Conservation (phyloP, 2,329 filamentous ascomycete genomes). For the Epichloe festucae region DNA sequence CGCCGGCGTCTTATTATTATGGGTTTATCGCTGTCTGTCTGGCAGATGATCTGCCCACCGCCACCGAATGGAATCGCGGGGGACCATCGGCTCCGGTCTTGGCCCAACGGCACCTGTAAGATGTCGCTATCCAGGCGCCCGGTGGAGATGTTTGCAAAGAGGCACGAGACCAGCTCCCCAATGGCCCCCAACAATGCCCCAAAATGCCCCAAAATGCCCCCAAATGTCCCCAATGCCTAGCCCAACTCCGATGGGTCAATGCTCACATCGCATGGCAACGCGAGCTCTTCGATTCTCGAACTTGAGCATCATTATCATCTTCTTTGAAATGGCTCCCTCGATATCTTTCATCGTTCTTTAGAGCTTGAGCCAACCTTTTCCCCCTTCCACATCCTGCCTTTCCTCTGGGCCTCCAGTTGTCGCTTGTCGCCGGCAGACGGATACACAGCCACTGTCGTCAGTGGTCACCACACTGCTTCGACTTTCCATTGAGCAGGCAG, state of each 20-base stretch:
- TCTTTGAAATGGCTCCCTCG: constrained; percentile 5
- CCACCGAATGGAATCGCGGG: not conserved
- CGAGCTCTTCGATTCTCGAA: not conserved
- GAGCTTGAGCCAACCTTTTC: not conserved
- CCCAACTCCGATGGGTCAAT: not conserved
- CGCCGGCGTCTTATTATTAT: too few species aligned
- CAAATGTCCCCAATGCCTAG: not conserved
- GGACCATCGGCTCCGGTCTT: constrained; percentile 1
- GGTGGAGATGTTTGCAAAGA: constrained; percentile 1
- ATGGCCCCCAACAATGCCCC: not conserved
- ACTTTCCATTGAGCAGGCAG: not conserved
- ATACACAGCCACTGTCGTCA: not conserved
- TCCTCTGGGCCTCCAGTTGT: not conserved
- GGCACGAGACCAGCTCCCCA: constrained; percentile 4
- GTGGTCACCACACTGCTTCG: not conserved
- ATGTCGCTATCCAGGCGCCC: not conserved
- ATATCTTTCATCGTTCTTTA: not conserved
- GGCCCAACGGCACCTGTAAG: not conserved
- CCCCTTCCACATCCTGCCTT: not conserved
- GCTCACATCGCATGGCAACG: not conserved
- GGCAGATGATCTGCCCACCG: too few species aligned
- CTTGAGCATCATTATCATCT: not conserved
- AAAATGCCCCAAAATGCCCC: not conserved
- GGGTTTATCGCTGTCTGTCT: too few species aligned
- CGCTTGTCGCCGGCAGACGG: not conserved